Evolutionary conservation across 192 early-diverging fungal species (phyloP).

Genomic region (Backusella luteola): DNA sequence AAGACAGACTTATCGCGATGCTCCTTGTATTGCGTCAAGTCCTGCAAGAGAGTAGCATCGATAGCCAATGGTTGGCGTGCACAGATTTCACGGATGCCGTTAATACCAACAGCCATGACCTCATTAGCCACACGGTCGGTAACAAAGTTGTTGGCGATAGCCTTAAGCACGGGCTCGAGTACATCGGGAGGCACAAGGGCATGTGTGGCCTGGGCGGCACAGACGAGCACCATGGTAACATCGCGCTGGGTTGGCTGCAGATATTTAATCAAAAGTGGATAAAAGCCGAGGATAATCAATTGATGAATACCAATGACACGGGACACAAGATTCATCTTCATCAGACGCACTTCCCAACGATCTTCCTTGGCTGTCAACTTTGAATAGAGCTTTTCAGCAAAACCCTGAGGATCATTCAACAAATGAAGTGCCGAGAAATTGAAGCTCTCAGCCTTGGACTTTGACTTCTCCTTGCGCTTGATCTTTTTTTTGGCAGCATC

Average conservation of each 20-base stretch:
- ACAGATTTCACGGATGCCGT: constrained; percentile 87
- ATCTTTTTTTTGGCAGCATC: constrained; percentile 76
- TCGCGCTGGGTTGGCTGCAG: constrained; percentile 95
- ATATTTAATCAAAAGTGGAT: constrained; percentile 90
- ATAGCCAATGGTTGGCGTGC: constrained; percentile 90
- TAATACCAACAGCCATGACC: constrained; percentile 92
- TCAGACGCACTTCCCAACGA: constrained; percentile 87
- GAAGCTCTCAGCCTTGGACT: constrained; percentile 68
- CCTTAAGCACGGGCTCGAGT: constrained; percentile 82
- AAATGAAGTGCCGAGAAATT: constrained; percentile 95
- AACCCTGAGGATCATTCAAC: constrained; percentile 97
- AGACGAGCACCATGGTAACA: constrained; percentile 90
- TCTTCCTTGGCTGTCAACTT: constrained; percentile 73
- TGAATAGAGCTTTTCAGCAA: constrained; percentile 93
- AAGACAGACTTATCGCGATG: constrained; percentile 93
- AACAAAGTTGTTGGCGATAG: constrained; percentile 96
- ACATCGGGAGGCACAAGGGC: constrained; percentile 93
- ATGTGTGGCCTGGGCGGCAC: constrained; percentile 89
- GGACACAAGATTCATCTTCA: constrained; percentile 92
- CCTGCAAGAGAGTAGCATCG: constrained; percentile 77
- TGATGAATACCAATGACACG: constrained; percentile 96
- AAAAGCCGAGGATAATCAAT: constrained; percentile 87
- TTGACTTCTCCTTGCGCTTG: constrained; percentile 65
- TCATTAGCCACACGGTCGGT: constrained; percentile 88
- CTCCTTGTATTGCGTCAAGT: constrained; percentile 88